Base-by-base conservation (phyloP, 169 alveolate genomes). In the Eimeria praecox region DNA sequence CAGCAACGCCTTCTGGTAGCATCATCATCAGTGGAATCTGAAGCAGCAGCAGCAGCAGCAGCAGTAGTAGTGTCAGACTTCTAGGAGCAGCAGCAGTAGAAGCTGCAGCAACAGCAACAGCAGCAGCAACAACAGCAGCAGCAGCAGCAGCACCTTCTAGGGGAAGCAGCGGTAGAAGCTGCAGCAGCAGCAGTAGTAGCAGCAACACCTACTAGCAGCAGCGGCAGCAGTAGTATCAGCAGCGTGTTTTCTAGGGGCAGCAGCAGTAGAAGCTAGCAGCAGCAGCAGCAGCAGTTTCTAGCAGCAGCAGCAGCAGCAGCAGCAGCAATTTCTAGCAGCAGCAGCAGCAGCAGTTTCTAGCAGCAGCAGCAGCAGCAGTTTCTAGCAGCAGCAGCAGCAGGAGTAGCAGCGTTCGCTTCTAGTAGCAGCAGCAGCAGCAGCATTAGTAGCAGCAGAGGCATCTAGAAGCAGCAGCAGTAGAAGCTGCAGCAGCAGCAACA, bases 301-400 rank as follows among this genome's bases (percentile, higher is more conserved):
- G 59, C 59, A 14, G 59, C 59, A 9, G 59, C 59, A 52, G 59
- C 59, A 52, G 59, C 14, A 52, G 59, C 6, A 52, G 59, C 59
- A 52, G 59, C 14, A 14, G 59, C 59, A 52, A 14, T 14, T 14
- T 52, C 20, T 14, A 52, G 59, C 52, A 30, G 85, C 56, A 75
- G 85, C 85, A 75, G 85, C 85, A 75, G 85, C 38, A 66, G 77
- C 33, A 66, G 77, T 10, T 18, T n/a, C n/a, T n/a, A n/a, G 77
- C 77, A 66, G 33, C 77, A 30, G n/a, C n/a, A n/a, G n/a, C n/a
- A n/a, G n/a, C n/a, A n/a, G n/a, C n/a, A n/a, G n/a, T n/a, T n/a
- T n/a, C n/a, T n/a, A n/a, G n/a, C n/a, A n/a, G n/a, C n/a, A n/a
- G n/a, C n/a, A n/a, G 77, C 1, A 27, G 2, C 38, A 66, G 77